A percentile compares a stretch with the other conserved stretches of the same genome.
These are phyloP conservation scores for Spencermartinsiella europaea DNA, from an alignment of 805 yeast genomes.

Conservation along the genomic window DNA sequence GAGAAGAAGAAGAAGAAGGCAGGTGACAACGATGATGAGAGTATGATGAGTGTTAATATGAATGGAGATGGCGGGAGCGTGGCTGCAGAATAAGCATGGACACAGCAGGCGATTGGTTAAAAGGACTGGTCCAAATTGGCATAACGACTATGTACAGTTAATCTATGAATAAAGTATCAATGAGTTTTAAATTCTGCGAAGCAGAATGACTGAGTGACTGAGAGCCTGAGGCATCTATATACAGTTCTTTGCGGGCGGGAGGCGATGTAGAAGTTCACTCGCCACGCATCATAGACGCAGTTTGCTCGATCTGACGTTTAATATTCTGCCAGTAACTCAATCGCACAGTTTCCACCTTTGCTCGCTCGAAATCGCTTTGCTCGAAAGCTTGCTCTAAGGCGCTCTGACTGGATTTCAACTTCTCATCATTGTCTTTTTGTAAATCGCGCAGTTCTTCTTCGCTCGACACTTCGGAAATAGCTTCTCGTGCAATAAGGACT, in stretches of 20 bases:
- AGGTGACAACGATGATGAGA: constrained; percentile 33
- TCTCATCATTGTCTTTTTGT: constrained; percentile 49
- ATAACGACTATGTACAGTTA: too few relatives aligned
- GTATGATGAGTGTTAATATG: constrained; percentile 18
- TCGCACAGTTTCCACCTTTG: constrained; percentile 62
- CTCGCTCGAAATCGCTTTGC: constrained; percentile 46
- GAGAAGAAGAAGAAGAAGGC: too few relatives aligned
- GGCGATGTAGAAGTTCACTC: too few relatives aligned
- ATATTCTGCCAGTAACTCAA: constrained; percentile 84
- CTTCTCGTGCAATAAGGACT: constrained; percentile 81
- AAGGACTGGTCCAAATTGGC: too few relatives aligned
- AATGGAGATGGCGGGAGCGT: constrained; percentile 10
- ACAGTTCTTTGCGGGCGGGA: too few relatives aligned
- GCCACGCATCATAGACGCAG: too few relatives aligned
- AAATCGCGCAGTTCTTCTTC: constrained; percentile 54
- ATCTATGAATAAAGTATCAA: too few relatives aligned
- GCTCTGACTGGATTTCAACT: constrained; percentile 46
- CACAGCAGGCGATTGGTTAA: too few relatives aligned
- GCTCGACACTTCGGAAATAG: constrained; percentile 57
- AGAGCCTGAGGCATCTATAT: too few relatives aligned
- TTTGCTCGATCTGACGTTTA: constrained; percentile 56
- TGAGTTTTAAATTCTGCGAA: too few relatives aligned
- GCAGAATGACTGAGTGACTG: too few relatives aligned
- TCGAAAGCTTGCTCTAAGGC: constrained; percentile 45
- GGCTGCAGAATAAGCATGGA: too few relatives aligned